Conservation (phyloP, 1,284 basidiomycete species). For the Leccinum cinnamomeum region DNA sequence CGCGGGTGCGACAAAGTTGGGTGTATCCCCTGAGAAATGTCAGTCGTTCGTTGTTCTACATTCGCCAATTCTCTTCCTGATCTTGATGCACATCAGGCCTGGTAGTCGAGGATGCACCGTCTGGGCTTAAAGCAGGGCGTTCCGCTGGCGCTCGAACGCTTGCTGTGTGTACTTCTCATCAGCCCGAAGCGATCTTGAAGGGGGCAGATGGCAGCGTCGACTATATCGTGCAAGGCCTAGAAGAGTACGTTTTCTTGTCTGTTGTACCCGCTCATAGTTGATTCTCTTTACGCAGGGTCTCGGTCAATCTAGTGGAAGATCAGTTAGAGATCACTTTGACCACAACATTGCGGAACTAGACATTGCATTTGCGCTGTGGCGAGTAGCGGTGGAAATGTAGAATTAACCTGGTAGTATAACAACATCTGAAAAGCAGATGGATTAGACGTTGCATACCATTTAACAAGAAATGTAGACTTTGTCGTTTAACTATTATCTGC, state of each 20-base stretch:
- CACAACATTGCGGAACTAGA: constrained; percentile 18
- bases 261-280: background rate
- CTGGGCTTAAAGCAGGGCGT: constrained; percentile 70
- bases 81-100: constrained; percentile 47
- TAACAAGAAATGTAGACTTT: background rate
- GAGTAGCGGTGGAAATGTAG: background rate
- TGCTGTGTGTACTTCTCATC: constrained; percentile 81
- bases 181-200: constrained; percentile 38
- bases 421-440: background rate
- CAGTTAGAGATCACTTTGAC: constrained; percentile 26
- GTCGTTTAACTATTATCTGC: constrained; percentile 35
- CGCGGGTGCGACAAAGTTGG: constrained; percentile 54
- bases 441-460: background rate
- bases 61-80: background rate
- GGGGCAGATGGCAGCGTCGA: constrained; percentile 18
- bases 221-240: constrained; percentile 23
- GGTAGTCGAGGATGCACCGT: constrained; percentile 84
- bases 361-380: background rate
- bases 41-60: constrained; percentile 13
- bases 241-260: constrained; percentile 17
- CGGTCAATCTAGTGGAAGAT: constrained; percentile 18
- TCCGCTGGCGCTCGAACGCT: constrained; percentile 74
- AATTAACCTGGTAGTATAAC: background rate
- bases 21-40: constrained; percentile 55
- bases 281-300: constrained; percentile 15